Evolutionary conservation across 495 filamentous ascomycete genomes (phyloP).

Genomic region (Neurospora sp.): DNA sequence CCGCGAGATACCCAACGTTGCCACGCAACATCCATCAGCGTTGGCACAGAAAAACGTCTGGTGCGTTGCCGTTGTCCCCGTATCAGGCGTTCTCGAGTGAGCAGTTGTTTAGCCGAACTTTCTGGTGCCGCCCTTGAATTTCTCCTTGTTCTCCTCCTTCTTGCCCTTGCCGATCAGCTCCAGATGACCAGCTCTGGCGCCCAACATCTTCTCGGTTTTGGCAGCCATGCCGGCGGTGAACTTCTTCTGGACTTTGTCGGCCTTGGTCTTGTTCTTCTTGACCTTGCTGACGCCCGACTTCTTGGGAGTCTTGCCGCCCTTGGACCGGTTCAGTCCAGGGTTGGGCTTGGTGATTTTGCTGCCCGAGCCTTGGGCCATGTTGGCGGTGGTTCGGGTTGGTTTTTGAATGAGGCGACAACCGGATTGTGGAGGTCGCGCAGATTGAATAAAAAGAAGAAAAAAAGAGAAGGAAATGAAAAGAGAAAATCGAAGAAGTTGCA

Average conservation of each 20-base stretch:
- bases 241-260: constrained; percentile 34
- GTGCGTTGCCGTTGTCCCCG: background rate
- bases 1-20: background rate
- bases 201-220: constrained; percentile 36
- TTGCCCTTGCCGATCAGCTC: constrained; percentile 39
- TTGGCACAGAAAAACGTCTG: background rate
- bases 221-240: constrained; percentile 31
- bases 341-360: constrained; percentile 24
- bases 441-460: background rate
- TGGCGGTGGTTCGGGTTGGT: background rate
- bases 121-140: constrained; percentile 30
- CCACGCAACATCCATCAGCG: background rate
- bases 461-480: background rate
- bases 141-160: constrained; percentile 24
- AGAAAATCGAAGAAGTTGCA: background rate
- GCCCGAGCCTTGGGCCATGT: constrained; percentile 37
- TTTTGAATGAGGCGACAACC: background rate
- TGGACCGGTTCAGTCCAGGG: constrained; percentile 19
- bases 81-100: background rate
- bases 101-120: constrained; percentile 35
- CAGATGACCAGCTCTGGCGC: constrained; percentile 36
- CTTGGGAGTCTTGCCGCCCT: constrained; percentile 15
- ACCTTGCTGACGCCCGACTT: constrained; percentile 22
- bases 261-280: constrained; percentile 29
- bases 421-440: background rate